Conservation (phyloP, 1,284 basidiomycete genomes). For the Moesziomyces antarcticus region DNA sequence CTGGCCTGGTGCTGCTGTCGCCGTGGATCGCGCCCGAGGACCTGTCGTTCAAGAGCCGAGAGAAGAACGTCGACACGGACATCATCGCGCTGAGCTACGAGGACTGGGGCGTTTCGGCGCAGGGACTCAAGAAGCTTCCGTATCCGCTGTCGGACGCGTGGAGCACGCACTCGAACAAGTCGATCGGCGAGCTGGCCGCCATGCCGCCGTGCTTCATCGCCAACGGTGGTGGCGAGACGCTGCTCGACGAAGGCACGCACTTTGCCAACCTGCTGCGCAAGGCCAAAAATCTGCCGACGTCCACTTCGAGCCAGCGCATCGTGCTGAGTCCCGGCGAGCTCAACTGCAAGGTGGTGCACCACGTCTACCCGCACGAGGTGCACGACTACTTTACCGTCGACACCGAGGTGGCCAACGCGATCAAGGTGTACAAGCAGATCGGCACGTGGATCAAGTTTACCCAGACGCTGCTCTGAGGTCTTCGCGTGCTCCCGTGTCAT, state of each 20-base stretch:
- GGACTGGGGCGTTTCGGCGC: slow-evolving; percentile 54
- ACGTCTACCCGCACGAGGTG: slow-evolving; percentile 25
- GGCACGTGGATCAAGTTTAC: slow-evolving; percentile 53
- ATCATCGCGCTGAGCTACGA: slow-evolving; percentile 52
- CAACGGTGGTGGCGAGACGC: slow-evolving; percentile 41
- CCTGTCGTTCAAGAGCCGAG: slow-evolving; percentile 43
- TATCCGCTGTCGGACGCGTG: slow-evolving; percentile 38
- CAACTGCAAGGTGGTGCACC: slow-evolving; percentile 37
- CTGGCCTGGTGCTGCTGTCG: slow-evolving; percentile 56
- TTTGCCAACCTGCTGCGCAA: slow-evolving; percentile 52
- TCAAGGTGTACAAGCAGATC: slow-evolving; percentile 41
- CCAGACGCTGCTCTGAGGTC: slow-evolving; percentile 24
- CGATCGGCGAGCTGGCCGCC: slow-evolving; percentile 24
- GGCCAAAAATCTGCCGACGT: slow-evolving; percentile 43
- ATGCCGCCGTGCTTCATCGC: slow-evolving; percentile 43
- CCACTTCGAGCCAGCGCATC: slow-evolving; percentile 35
- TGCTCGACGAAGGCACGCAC: slow-evolving; percentile 48
- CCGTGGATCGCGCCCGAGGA: slow-evolving; percentile 50
- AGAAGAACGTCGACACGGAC: slow-evolving; percentile 46
- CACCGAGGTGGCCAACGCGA: slow-evolving; percentile 40
- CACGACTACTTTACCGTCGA: slow-evolving; percentile 57
- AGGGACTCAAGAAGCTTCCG: slow-evolving; percentile 31
- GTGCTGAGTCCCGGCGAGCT: slow-evolving; percentile 39
- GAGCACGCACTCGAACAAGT: slow-evolving; percentile 48
- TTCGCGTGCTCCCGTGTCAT: not conserved